These are phyloP conservation scores for Globisporangium canariense DNA, from an alignment of 352 stramenopile species.

Conservation along the genomic window DNA sequence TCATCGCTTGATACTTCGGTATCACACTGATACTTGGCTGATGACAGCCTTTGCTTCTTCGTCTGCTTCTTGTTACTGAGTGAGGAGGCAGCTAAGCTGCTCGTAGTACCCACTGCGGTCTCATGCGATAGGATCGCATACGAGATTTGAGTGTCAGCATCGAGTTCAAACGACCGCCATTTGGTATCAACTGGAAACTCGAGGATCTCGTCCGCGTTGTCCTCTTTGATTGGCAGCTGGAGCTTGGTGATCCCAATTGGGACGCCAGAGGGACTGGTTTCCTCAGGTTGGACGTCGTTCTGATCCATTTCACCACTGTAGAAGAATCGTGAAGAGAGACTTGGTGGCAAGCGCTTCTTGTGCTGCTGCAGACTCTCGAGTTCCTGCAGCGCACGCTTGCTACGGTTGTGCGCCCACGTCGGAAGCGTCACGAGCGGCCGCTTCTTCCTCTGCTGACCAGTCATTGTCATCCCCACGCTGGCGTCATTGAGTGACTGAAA, in stretches of 20 bases:
- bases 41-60: neutral
- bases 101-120: neutral
- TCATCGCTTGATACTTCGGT: conserved; percentile 18
- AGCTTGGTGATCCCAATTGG: neutral
- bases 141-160: conserved; percentile 37
- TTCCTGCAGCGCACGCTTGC: conserved; percentile 62
- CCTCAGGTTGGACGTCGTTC: neutral
- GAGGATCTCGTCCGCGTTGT: conserved; percentile 18
- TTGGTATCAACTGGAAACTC: conserved; percentile 35
- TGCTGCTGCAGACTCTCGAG: conserved; percentile 35
- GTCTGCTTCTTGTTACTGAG: neutral
- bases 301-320: neutral
- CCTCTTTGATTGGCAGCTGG: neutral
- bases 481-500: conserved; percentile 7
- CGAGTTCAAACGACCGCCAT: conserved; percentile 45
- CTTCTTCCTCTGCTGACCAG: conserved; percentile 17
- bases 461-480: neutral
- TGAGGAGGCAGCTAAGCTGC: neutral
- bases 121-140: conserved; percentile 52
- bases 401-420: conserved; percentile 59
- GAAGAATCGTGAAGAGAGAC: neutral
- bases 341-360: conserved; percentile 12
- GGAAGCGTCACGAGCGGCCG: conserved; percentile 33
- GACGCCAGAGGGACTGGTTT: neutral
- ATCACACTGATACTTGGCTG: neutral